Base-by-base conservation (phyloP, 768 basidiomycete species). In the Pulveroboletus sp. region DNA sequence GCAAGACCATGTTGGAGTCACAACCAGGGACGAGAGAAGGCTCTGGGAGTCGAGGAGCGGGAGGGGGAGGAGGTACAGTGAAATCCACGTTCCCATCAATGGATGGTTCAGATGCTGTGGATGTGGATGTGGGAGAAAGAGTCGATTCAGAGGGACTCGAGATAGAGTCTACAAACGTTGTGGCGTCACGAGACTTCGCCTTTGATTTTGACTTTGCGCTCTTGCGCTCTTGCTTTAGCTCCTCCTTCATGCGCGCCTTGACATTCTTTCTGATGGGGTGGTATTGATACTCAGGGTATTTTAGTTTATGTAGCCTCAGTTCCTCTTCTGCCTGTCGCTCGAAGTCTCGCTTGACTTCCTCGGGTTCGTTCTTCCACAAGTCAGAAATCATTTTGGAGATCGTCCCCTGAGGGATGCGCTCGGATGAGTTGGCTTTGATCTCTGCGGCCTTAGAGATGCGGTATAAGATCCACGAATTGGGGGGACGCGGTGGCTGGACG, bases 401-500 rank as follows among this genome's bases (percentile, higher is more conserved):
- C 16, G 77, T 75, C 5, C 80, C 79, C 62, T 89, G 88, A 6
- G 78, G 66, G 6, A 70, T 45, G 32, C 74, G 53, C 51, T 69
- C 51, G 51, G 19, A 61, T 32, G 19, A 6, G 0, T 1, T 1
- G 68, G 36, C 79, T 70, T 60, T 77, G 81, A 53, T 80, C n/a
- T n/a, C n/a, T n/a, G n/a, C n/a, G n/a, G n/a, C n/a, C n/a, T n/a
- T n/a, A n/a, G n/a, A 76, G 3, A 84, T 80, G 35, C 89, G 80
- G 66, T 86, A 92, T 14, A 91, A 55, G 50, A 92, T 91, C 86
- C 87, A 92, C 0, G 89, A 82, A 62, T 91, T 92, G 10, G 6
- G 27, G 12, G 27, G 27, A 12, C 27, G 27, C 6, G 27, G 27
- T 6, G 27, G 83, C 81, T 4, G 89, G 89, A 0, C 89, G 77